Evolutionary conservation across 495 filamentous ascomycete genomes (phyloP).

Genomic region (Xylaria intraflava): DNA sequence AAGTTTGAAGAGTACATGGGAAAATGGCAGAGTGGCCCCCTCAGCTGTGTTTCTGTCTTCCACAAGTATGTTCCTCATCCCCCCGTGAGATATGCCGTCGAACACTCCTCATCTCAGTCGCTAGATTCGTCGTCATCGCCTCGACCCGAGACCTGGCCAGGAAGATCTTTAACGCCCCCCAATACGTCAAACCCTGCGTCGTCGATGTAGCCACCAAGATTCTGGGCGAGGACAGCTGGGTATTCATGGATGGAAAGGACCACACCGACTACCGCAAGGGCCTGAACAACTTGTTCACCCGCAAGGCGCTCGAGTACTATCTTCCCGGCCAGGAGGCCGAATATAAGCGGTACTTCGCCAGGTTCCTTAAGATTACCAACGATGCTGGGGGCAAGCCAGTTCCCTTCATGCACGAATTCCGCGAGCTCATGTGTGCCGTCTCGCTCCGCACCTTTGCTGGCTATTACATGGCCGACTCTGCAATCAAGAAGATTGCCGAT

Average conservation of each 20-base stretch:
- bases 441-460: conserved; percentile 95
- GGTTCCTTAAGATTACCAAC: conserved; percentile 68
- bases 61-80: conserved; percentile 83
- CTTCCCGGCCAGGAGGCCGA: conserved; percentile 89
- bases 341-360: conserved; percentile 78
- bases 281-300: conserved; percentile 89
- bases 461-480: conserved; percentile 83
- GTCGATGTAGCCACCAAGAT: conserved; percentile 95
- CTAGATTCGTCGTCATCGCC: conserved; percentile 93
- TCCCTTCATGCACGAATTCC: conserved; percentile 88
- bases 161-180: conserved; percentile 94
- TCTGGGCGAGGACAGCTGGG: conserved; percentile 88
- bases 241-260: conserved; percentile 91
- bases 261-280: conserved; percentile 98
- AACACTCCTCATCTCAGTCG: neutral
- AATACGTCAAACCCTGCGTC: conserved; percentile 91
- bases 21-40: conserved; percentile 83
- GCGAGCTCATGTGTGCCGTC: conserved; percentile 91
- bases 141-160: conserved; percentile 92
- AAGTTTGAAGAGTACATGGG: conserved; percentile 84
- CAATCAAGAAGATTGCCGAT: conserved; percentile 90
- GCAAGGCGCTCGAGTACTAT: conserved; percentile 78
- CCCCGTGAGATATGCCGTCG: neutral
- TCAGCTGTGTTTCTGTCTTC: conserved; percentile 98
- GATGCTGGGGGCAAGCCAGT: conserved; percentile 61